These are phyloP conservation scores for Lyophyllum shimeji DNA, from an alignment of 768 basidiomycete species.

Conservation along the genomic window DNA sequence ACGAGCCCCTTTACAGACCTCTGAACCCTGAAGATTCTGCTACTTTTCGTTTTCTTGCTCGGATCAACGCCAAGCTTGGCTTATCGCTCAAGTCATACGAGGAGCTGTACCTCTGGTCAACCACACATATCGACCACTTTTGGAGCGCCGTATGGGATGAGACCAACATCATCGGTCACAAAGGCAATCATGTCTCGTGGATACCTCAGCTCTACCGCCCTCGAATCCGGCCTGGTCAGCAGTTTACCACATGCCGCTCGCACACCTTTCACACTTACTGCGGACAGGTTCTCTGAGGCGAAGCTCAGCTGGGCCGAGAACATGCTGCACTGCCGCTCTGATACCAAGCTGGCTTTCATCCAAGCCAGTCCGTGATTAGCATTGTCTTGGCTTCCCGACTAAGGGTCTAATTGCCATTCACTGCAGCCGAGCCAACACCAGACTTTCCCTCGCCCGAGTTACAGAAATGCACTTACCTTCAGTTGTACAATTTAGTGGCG, in stretches of 20 bases:
- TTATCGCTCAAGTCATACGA: constrained; percentile 52
- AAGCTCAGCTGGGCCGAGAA: constrained; percentile 82
- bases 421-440: constrained; percentile 63
- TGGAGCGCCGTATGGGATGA: constrained; percentile 78
- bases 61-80: constrained; percentile 47
- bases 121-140: constrained; percentile 56
- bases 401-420: constrained; percentile 13
- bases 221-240: constrained; percentile 68
- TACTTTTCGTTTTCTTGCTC: constrained; percentile 46
- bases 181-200: constrained; percentile 61
- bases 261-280: constrained; percentile 6
- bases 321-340: constrained; percentile 61
- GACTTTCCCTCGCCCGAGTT: constrained; percentile 41
- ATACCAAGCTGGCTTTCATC: constrained; percentile 61
- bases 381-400: constrained; percentile 6
- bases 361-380: constrained; percentile 58
- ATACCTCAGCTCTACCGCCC: constrained; percentile 49
- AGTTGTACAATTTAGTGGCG: constrained; percentile 57
- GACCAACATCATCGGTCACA: constrained; percentile 58
- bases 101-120: constrained; percentile 71
- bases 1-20: constrained; percentile 44
- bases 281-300: constrained; percentile 52
- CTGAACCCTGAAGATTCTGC: constrained; percentile 39
- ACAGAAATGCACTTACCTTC: constrained; percentile 50
- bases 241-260: constrained; percentile 2